Base-by-base conservation (phyloP, 768 basidiomycete species). In the Boletus sp. region DNA sequence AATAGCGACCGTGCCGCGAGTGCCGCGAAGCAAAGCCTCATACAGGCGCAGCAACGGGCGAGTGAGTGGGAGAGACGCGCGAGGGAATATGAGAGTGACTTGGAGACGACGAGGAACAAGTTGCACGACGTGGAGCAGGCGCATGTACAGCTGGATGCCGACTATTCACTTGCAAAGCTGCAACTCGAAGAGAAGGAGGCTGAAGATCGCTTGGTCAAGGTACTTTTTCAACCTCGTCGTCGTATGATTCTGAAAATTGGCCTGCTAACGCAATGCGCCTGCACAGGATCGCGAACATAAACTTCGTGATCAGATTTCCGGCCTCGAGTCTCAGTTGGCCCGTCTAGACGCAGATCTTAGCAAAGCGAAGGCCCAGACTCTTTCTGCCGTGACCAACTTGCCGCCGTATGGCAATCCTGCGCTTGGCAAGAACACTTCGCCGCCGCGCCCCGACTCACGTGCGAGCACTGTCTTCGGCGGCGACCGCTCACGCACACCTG, bases 21-120 rank as follows among this genome's bases (percentile, higher is more conserved):
- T 23, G 70, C 83, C 17, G 77, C 82, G 3, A 81, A 82, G 40
- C 84, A 89, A 65, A 86, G 71, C 65, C 76, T 92, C 29, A 70
- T 78, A 21, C 84, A 87, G 58, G 84, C 87, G 21, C 87, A 92
- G 56, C 88, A 90, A 66, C 87, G 88, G 25, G 80, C 88, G 3
- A 72, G 80, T 4, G 91, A 93, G 62, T 92, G 88, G 89, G 91
- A 93, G 70, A 80, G 80, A 57, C 84, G 84, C 23, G 83, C 87
- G 19, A 84, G 84, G 62, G 87, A 89, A 57, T 78, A 79, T 40
- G 87, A 90, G 68, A 72, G 75, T 21, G 79, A 85, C 52, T 69
- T 90, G 19, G 85, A 87, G 64, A 64, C 77, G 60, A 77, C 77
- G 29, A 78, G 76, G 56, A 83, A 81, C 32, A 79, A 80, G 62